Base-by-base conservation (phyloP, 768 basidiomycete species). In the Leccinum aurantiacum region DNA sequence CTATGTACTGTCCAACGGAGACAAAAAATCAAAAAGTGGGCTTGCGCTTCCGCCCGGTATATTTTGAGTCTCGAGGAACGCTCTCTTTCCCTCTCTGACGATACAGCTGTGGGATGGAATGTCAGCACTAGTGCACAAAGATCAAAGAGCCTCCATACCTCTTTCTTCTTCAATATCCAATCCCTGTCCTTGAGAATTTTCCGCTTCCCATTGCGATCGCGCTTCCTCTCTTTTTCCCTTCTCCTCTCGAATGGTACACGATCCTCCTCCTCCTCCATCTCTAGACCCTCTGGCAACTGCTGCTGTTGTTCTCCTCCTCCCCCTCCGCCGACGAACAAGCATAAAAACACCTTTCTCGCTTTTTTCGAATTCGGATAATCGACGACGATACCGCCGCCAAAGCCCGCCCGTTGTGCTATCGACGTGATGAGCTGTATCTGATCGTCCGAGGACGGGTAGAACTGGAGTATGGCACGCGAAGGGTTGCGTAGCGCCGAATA, bases 351-450 rank as follows among this genome's bases (percentile, higher is more conserved):
- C 76, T 98, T 99, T 69, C 84, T 86, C 22, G 95, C 96, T 74
- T 95, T 99, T 68, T 91, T 91, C 0, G 93, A 95, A 75, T 98
- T 97, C 1, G 96, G 95, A 72, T 94, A 99, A 76, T 99, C 97
- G 41, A 99, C 91, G 24, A 98, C 90, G 37, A 99, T 75, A 61
- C 97, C 97, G 56, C 97, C 97, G 4, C 95, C 94, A 72, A 99
- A 99, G 2, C 97, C 97, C 7, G 96, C 94, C 67, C 87, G 89
- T 69, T 94, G 93, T 3, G 97, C 97, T 63, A 88, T 88, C 2
- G 88, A 88, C 7, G 95, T 96, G 67, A 98, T 95, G 57, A 99
- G 84, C 66, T 92, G 91, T 67, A 98, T 89, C 76, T 99, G 97
- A 70, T 98, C 95, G 75, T 99, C 97, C 6, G 91, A 93, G 1